Percentiles rank a stretch among this genome's conserved stretches.
Conservation (phyloP, 768 basidiomycete species). For the Kwoniella botswanensis region DNA sequence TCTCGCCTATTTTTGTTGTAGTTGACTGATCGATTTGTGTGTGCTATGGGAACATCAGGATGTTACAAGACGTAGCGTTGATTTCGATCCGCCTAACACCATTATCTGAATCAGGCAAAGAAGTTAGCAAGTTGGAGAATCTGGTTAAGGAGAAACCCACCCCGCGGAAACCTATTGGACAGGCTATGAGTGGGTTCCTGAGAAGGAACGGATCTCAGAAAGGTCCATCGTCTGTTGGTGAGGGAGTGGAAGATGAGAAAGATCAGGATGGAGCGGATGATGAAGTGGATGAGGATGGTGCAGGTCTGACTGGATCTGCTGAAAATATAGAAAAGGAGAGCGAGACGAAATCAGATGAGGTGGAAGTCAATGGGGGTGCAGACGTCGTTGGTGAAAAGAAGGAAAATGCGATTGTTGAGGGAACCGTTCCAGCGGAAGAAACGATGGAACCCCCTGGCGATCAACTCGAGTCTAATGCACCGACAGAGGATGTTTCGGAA, state of each 20-base stretch:
- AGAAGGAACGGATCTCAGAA: conserved; percentile 29
- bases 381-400: not conserved
- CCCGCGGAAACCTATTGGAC: conserved; percentile 49
- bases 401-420: conserved; percentile 4
- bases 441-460: not conserved
- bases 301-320: conserved; percentile 10
- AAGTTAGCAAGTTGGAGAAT: conserved; percentile 77
- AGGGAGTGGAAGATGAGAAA: conserved; percentile 9
- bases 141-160: conserved; percentile 81
- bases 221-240: conserved; percentile 12
- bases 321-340: not conserved
- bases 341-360: conserved; percentile 3
- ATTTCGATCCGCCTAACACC: conserved; percentile 75
- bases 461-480: not conserved
- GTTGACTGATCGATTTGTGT: not conserved
- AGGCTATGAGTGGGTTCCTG: conserved; percentile 47
- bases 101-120: conserved; percentile 70
- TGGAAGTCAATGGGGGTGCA: not conserved
- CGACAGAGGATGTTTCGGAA: not conserved
- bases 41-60: conserved; percentile 60
- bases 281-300: conserved; percentile 27
- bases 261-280: conserved; percentile 27
- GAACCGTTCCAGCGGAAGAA: not conserved
- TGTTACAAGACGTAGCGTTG: conserved; percentile 78
- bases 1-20: not conserved